Evolutionary conservation across 345 rosid species (phyloP).

Genomic region (Erodium maritimum): DNA sequence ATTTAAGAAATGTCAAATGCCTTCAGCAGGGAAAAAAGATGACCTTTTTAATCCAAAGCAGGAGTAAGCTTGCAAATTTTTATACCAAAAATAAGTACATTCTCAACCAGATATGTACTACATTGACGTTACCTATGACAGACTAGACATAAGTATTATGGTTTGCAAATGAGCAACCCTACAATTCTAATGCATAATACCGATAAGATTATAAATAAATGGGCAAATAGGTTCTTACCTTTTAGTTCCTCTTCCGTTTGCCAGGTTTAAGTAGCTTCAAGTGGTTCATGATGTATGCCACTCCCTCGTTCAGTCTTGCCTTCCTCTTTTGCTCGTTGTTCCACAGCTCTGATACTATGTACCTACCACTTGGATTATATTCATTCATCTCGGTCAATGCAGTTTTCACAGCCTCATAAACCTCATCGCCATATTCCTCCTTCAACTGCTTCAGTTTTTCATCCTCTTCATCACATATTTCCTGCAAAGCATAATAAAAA

Average conservation of each 20-base stretch:
- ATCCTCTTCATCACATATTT: slow-evolving; percentile 27
- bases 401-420: slow-evolving; percentile 19
- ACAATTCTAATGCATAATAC: background rate
- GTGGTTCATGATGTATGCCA: slow-evolving; percentile 11
- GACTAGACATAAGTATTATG: too few species aligned
- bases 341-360: slow-evolving; percentile 29
- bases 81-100: too few species aligned
- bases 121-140: background rate
- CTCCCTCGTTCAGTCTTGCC: slow-evolving; percentile 33
- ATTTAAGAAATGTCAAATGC: too few species aligned
- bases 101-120: background rate
- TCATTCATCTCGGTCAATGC: slow-evolving; percentile 27
- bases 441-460: slow-evolving; percentile 25
- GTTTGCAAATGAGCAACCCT: background rate
- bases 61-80: background rate
- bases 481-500: slow-evolving; percentile 11
- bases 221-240: background rate
- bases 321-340: slow-evolving; percentile 20
- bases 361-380: slow-evolving; percentile 41
- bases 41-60: background rate
- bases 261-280: slow-evolving; percentile 14
- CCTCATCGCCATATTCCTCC: slow-evolving; percentile 26
- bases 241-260: slow-evolving; percentile 16
- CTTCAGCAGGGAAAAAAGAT: background rate
- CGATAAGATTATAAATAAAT: background rate